Evolutionary conservation across 345 rosid genomes (phyloP), one percentile per base, ranked within the genome.

Genomic region (Euphorbia pulcherrima): DNA sequence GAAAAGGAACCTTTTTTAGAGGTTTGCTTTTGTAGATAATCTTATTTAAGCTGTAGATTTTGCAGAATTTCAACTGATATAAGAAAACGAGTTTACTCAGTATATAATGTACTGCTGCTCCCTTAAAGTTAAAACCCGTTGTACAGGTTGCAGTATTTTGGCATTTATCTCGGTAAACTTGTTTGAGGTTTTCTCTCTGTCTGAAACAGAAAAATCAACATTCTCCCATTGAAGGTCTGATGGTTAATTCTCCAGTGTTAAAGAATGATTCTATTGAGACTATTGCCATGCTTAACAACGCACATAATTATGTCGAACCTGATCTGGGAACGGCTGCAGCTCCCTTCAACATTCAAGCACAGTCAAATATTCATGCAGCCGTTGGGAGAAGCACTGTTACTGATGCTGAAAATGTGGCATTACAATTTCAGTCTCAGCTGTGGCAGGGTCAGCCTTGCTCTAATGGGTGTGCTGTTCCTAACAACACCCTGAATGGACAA

Each of bases 131-230:
- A 23, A n/a, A 21, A 52, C 16, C 1, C 21, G 26, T 3, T 52
- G 6, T 21, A 52, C 9, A 52, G n/a, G 20, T 41, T 41, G 8
- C 13, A 41, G 47, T 41, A 41, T 8, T 6, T 44, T 44, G 8
- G 41, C 14, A 40, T 26, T 37, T 66, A 23, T 39, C 4, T 66
- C 11, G 13, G 47, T 16, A 53, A 23, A 1, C 21, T 46, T 40
- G 50, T 67, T 62, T 14, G 11, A n/a, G 16, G 18, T 26, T 51
- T 69, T 41, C 4, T 28, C 23, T 48, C 41, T 39, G 6, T 41
- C 55, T 73, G 55, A 53, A 64, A 62, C 77, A 91, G 97, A 83
- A 84, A 71, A 86, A 73, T 73, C 77, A 65, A 65, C 73, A 68
- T 33, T 74, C 75, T 9, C 66, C 79, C 73, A 80, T 73, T 11